Evolutionary conservation across 768 basidiomycete genomes (phyloP).

Genomic region (Lentinula detonsa): DNA sequence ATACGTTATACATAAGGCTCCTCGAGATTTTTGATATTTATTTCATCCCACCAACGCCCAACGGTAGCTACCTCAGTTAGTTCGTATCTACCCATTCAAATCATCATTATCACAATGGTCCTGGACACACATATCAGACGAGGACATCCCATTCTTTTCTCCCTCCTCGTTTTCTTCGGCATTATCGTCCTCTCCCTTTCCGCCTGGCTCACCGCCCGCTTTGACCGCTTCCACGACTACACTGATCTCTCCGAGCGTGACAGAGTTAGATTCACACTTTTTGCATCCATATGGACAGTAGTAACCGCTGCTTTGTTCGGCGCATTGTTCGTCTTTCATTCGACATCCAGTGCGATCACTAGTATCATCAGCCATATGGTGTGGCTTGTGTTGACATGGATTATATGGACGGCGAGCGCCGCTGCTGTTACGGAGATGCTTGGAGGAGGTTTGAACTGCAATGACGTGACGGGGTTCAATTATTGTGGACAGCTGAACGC

Average conservation of each 20-base stretch:
- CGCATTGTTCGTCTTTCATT: slow-evolving; percentile 42
- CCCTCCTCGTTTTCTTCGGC: background rate
- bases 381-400: slow-evolving; percentile 21
- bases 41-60: background rate
- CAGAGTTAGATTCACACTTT: slow-evolving; percentile 62
- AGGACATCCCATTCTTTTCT: background rate
- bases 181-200: slow-evolving; percentile 44
- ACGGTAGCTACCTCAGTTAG: background rate
- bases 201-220: slow-evolving; percentile 64
- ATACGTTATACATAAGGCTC: background rate
- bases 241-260: slow-evolving; percentile 43
- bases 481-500: slow-evolving; percentile 80
- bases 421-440: slow-evolving; percentile 62
- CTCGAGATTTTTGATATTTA: background rate
- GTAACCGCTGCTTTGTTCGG: slow-evolving; percentile 47
- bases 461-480: slow-evolving; percentile 32
- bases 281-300: slow-evolving; percentile 70
- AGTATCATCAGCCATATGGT: slow-evolving; percentile 57
- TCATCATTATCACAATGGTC: background rate
- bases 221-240: slow-evolving; percentile 51
- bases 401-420: slow-evolving; percentile 73
- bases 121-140: background rate
- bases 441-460: slow-evolving; percentile 64
- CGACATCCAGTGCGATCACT: slow-evolving; percentile 43
- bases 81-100: background rate